These are phyloP conservation scores for Oryza glumipatula DNA, from an alignment of 176 grass and related monocot genomes.

Conservation along the genomic window DNA sequence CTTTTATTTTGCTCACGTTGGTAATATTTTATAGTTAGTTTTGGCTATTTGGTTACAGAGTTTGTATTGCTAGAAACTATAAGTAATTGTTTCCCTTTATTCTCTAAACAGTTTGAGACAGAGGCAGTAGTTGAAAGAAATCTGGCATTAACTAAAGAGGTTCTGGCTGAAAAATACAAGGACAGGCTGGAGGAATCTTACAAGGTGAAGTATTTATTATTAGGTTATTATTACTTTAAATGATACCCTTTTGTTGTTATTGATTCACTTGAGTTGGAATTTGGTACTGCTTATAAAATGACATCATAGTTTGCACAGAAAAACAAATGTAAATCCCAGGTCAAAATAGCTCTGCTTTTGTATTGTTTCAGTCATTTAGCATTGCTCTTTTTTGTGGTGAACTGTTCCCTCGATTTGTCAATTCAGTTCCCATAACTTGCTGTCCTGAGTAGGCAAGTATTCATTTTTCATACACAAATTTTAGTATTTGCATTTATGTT, in stretches of 20 bases:
- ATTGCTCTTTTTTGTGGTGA: not conserved
- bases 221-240: constrained; percentile 46
- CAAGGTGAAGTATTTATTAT: constrained; percentile 70
- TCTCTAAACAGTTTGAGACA: constrained; percentile 80
- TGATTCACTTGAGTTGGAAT: constrained; percentile 4
- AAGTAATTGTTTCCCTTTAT: constrained; percentile 39
- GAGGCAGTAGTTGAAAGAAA: constrained; percentile 75
- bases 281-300: constrained; percentile 1
- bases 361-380: not conserved
- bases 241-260: constrained; percentile 30
- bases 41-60: not conserved
- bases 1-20: constrained; percentile 1
- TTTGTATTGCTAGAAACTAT: constrained; percentile 32
- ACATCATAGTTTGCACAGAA: not conserved
- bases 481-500: not conserved
- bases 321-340: not conserved
- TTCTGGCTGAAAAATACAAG: constrained; percentile 81
- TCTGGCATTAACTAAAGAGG: constrained; percentile 68
- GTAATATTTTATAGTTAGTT: constrained; percentile 18
- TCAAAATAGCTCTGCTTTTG: not conserved
- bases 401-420: not conserved
- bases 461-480: not conserved
- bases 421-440: not conserved
- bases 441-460: not conserved
- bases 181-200: constrained; percentile 79